Evolutionary conservation across 2,329 filamentous ascomycete species (phyloP), one percentile per base, ranked within the genome.

Genomic region (Ophiostoma quercus): DNA sequence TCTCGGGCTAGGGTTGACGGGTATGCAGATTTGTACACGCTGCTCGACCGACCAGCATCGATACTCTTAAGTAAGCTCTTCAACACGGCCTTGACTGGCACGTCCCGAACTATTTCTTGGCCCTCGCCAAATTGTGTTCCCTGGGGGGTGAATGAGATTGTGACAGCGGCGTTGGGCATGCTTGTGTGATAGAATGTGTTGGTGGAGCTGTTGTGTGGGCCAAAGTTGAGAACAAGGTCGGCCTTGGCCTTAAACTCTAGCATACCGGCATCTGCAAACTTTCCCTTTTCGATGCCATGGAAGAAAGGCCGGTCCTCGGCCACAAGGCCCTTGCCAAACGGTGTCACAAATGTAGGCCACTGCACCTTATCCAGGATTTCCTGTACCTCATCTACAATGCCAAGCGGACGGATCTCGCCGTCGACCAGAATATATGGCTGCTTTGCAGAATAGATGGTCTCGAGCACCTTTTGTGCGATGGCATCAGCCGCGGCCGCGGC

Each of bases 271-370:
- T 66, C 63, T 5, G 12, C 32, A 25, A 41, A 66, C 19, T 66
- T 66, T 34, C 63, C 63, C 37, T 41, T 41, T 25, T 66, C 34
- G 1, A 66, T 66, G 19, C 63, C 63, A 19, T 66, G 37, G 11
- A 66, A 66, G 19, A 43, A 66, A 4, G 63, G 63, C 19, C 63
- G 84, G 1, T 85, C 85, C 79, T 97, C 92, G 74, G 95, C 85
- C 63, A 96, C 85, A 25, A 91, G 90, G 25, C 92, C 87, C 80
- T 96, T 96, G 63, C 92, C 92, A 90, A 96, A 96, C 1, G 92
- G 92, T 0, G 92, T 90, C n/a, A 94, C 91, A 75, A 95, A 96
- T 0, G 91, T 89, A 3, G 93, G 92, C 8, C 96, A 82, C 4
- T 87, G 83, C 0, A 91, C 91, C 78, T 89, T 91, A 71, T 89